A percentile compares a stretch with the other conserved stretches of the same genome.
These are phyloP conservation scores for Colletotrichum tanaceti DNA, from an alignment of 2,329 filamentous ascomycete species.

Conservation along the genomic window DNA sequence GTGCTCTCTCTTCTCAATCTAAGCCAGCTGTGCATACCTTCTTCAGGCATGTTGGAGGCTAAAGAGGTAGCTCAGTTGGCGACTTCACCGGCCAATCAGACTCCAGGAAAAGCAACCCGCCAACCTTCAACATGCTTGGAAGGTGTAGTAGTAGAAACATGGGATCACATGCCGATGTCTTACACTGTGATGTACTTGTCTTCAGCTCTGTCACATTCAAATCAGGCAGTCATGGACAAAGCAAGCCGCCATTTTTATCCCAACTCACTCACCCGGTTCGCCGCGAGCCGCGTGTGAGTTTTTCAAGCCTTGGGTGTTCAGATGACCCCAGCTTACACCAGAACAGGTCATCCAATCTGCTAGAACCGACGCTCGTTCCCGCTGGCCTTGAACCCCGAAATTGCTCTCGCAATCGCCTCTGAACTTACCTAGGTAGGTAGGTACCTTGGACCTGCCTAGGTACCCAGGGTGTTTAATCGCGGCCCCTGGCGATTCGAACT, in stretches of 20 bases:
- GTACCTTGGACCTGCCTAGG: no score
- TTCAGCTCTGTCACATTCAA: neutral
- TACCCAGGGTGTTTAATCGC: neutral
- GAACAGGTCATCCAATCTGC: conserved; percentile 20
- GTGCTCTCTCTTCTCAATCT: neutral
- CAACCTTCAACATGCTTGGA: no score
- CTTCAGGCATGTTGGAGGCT: no score
- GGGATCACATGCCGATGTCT: conserved; percentile 8
- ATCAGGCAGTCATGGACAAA: neutral
- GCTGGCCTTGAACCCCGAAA: conserved; percentile 26
- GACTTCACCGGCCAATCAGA: no score
- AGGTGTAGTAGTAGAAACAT: no score
- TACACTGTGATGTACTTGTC: neutral
- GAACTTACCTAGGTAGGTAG: no score
- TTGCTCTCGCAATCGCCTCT: conserved; percentile 25
- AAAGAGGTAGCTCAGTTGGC: no score
- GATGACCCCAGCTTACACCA: neutral
- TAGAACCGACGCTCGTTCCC: conserved; percentile 15
- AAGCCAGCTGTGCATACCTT: conserved; percentile 3
- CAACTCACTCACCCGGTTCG: neutral
- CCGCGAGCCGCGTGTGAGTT: no score
- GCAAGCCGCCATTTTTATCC: neutral
- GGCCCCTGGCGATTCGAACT: conserved; percentile 27
- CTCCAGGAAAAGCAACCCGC: no score
- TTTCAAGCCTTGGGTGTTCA: neutral